A percentile compares a stretch with the other conserved stretches of the same genome.
phyloP scores from a whole-genome alignment of 495 filamentous ascomycete species.

The Bryoglossum gracile region DNA sequence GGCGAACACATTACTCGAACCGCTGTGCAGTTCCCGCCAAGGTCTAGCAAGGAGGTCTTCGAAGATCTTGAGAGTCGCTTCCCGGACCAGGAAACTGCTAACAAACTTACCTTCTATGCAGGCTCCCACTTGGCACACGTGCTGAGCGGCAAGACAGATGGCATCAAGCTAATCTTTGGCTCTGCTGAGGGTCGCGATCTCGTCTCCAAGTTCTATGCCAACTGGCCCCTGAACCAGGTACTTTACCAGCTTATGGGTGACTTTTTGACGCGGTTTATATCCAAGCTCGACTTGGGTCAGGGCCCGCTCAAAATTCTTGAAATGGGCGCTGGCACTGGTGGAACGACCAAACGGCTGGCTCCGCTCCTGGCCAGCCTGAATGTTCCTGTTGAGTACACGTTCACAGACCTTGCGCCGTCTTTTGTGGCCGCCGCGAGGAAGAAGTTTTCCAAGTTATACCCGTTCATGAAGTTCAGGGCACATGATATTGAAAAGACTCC shows the following conservation, averaged over 20 bases:
- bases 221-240: conserved; percentile 35
- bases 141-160: conserved; percentile 37
- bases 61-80: conserved; percentile 30
- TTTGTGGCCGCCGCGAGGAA: conserved; percentile 44
- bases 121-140: conserved; percentile 37
- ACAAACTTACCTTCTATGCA: conserved; percentile 37
- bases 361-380: conserved; percentile 2
- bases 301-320: conserved; percentile 37
- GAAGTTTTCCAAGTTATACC: conserved; percentile 31
- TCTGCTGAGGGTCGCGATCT: conserved; percentile 38
- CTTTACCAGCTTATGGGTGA: conserved; percentile 37
- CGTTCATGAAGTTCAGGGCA: conserved; percentile 24
- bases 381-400: conserved; percentile 36
- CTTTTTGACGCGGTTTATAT: conserved; percentile 31
- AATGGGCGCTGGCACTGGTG: conserved; percentile 40
- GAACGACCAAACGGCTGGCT: conserved; percentile 30
- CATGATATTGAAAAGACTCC: conserved; percentile 46
- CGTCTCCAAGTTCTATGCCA: conserved; percentile 38
- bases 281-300: conserved; percentile 22
- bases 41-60: conserved; percentile 30
- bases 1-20: conserved; percentile 34
- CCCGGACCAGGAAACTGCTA: conserved; percentile 33
- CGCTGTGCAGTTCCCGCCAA: conserved; percentile 26
- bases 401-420: conserved; percentile 43
- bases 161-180: conserved; percentile 42